A percentile compares a stretch with the other conserved stretches of the same genome.
Conservation (phyloP, 2,329 filamentous ascomycete species). For the Teratosphaeria destructans region DNA sequence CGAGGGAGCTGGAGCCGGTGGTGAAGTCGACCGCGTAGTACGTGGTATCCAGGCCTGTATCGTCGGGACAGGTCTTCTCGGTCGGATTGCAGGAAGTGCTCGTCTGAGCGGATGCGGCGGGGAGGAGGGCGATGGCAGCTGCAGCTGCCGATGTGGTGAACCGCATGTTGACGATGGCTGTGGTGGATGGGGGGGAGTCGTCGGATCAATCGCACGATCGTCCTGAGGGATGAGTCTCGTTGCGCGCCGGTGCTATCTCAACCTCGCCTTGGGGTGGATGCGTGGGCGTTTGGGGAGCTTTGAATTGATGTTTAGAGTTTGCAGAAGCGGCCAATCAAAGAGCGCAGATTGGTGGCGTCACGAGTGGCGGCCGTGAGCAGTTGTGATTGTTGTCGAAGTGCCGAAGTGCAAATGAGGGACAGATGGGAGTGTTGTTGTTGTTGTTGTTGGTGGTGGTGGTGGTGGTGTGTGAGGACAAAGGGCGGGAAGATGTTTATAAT, state of each 20-base stretch:
- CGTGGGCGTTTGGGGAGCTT: background rate
- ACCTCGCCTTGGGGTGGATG: background rate
- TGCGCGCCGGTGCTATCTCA: background rate
- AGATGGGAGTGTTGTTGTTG: background rate
- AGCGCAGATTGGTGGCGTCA: background rate
- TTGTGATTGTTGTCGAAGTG: background rate
- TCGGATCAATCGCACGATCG: background rate
- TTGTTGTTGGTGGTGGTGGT: too few species aligned
- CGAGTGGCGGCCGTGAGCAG: background rate
- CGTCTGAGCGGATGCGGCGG: conserved; percentile 58
- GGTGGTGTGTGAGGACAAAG: background rate
- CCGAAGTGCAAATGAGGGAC: background rate
- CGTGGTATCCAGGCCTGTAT: conserved; percentile 57
- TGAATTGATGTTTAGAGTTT: background rate
- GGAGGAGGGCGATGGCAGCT: conserved; percentile 25
- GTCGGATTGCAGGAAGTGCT: conserved; percentile 68
- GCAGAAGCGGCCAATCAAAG: background rate
- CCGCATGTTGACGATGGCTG: conserved; percentile 18
- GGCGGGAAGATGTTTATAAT: background rate
- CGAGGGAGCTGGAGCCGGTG: conserved; percentile 50
- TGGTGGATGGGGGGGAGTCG: background rate
- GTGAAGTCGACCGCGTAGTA: conserved; percentile 41
- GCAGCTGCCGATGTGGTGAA: conserved; percentile 23
- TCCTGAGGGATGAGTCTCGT: background rate
- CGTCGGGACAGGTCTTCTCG: conserved; percentile 56